Percentiles rank a stretch among this genome's conserved stretches.
phyloP scores from a whole-genome alignment of 805 yeast species.

The Kockiozyma suomiensis region DNA sequence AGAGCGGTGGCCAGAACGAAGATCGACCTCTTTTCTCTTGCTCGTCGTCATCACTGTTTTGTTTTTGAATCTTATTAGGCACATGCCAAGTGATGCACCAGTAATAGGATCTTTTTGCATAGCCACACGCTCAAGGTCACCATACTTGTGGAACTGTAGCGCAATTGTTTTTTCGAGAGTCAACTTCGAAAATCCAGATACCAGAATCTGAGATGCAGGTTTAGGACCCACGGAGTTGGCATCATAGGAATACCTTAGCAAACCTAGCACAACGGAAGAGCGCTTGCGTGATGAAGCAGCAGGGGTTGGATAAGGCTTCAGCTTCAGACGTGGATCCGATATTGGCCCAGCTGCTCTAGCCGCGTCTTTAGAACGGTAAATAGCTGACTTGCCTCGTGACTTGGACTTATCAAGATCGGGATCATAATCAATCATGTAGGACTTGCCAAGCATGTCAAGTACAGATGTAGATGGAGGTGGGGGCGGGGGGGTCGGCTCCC shows the following conservation, averaged over 20 bases:
- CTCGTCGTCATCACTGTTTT: neutral
- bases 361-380: constrained; percentile 43
- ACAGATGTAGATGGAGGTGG: constrained; percentile 12
- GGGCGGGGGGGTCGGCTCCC: neutral
- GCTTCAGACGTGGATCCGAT: constrained; percentile 27
- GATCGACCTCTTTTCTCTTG: constrained; percentile 8
- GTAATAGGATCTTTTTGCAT: constrained; percentile 69
- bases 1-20: constrained; percentile 45
- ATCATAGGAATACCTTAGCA: constrained; percentile 56
- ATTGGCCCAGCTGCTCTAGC: constrained; percentile 17
- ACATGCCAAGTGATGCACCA: constrained; percentile 78
- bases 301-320: constrained; percentile 30
- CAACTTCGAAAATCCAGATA: constrained; percentile 65
- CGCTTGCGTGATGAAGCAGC: constrained; percentile 34
- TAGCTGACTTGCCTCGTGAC: constrained; percentile 44
- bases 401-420: constrained; percentile 53
- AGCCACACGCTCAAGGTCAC: constrained; percentile 61
- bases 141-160: constrained; percentile 63
- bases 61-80: constrained; percentile 64
- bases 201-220: constrained; percentile 69
- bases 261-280: constrained; percentile 33
- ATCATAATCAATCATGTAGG: constrained; percentile 55
- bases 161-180: constrained; percentile 51
- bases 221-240: constrained; percentile 72
- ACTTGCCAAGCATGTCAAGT: constrained; percentile 37